A percentile compares a stretch with the other conserved stretches of the same genome.
Evolutionary conservation across 345 rosid species (phyloP).

Genomic region (Gossypium mustelinum): DNA sequence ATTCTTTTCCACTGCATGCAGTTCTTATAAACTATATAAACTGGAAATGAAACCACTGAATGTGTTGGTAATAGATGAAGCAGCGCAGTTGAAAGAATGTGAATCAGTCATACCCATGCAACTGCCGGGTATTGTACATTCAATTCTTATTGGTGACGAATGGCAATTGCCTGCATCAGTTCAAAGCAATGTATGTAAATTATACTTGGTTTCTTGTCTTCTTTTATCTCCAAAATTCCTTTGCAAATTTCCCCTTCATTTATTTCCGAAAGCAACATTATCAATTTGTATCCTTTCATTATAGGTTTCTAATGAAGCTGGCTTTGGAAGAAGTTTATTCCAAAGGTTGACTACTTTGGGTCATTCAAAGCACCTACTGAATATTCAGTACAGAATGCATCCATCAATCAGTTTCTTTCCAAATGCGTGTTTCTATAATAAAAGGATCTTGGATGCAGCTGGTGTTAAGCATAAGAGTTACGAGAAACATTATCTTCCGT

Average conservation of each 20-base stretch:
- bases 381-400: slow-evolving; percentile 77
- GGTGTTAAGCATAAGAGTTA: slow-evolving; percentile 32
- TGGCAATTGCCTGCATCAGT: slow-evolving; percentile 50
- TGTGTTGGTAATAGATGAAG: slow-evolving; percentile 55
- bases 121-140: slow-evolving; percentile 34
- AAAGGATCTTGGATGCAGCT: slow-evolving; percentile 41
- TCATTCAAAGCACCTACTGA: slow-evolving; percentile 42
- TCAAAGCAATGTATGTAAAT: slow-evolving; percentile 35
- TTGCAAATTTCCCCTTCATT: background rate
- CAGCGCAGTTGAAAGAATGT: slow-evolving; percentile 57
- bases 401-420: slow-evolving; percentile 67
- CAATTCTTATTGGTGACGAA: slow-evolving; percentile 50
- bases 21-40: slow-evolving; percentile 30
- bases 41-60: slow-evolving; percentile 27
- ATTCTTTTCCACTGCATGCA: slow-evolving; percentile 42
- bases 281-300: background rate
- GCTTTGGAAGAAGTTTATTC: slow-evolving; percentile 65
- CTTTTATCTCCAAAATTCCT: background rate
- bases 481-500: slow-evolving; percentile 27
- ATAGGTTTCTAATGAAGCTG: slow-evolving; percentile 35
- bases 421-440: slow-evolving; percentile 41
- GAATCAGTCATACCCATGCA: slow-evolving; percentile 53
- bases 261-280: background rate
- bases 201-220: background rate
- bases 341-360: slow-evolving; percentile 49